Base-by-base conservation (phyloP, 1,139 yeast genomes). In the Diutina siamensis region DNA sequence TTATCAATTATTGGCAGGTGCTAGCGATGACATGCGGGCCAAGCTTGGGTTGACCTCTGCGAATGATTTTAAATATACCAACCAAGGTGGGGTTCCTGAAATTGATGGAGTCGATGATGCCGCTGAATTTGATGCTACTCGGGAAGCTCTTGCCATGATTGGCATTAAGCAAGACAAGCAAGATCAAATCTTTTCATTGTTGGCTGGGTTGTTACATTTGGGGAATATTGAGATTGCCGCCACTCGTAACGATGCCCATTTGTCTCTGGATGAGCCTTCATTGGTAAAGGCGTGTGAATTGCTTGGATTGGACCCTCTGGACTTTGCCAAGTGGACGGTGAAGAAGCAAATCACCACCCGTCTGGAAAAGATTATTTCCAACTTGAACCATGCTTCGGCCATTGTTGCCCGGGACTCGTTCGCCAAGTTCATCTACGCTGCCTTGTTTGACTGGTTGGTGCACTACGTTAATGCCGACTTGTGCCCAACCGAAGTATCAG, bases 401-500 rank as follows among this genome's bases (percentile, higher is more conserved):
- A 56, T 78, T 33, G 97, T 89, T 36, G 94, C 96, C 7, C 80
- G 95, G 57, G 98, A 92, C 65, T 94, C 98, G 9, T 94, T 94
- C 50, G 86, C 98, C 45, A 94, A 92, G 63, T 92, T 82, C 63
- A 83, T 94, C 44, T 92, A 94, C 64, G 80, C 97, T 3, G 85
- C 95, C 7, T 68, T 94, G 52, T 92, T 92, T 58, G 97, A 92
- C 60, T 92, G 98, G 98, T 75, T 92, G 51, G 97, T 92, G 31
- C 80, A 74, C 46, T 80, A 80, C 52, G 86, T 89, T 54, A 92
- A 92, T 61, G 60, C 72, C 34, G 94, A 87, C 57, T 74, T 92
- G 56, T 84, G 94, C 62, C 83, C 87, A 4, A 79, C 86, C 8
- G 81, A 78, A 42, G 78, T 83, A 44, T 72, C 72, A 44, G 68